Base-by-base conservation (phyloP, 106 monocot species). In the Agapanthus africanus region DNA sequence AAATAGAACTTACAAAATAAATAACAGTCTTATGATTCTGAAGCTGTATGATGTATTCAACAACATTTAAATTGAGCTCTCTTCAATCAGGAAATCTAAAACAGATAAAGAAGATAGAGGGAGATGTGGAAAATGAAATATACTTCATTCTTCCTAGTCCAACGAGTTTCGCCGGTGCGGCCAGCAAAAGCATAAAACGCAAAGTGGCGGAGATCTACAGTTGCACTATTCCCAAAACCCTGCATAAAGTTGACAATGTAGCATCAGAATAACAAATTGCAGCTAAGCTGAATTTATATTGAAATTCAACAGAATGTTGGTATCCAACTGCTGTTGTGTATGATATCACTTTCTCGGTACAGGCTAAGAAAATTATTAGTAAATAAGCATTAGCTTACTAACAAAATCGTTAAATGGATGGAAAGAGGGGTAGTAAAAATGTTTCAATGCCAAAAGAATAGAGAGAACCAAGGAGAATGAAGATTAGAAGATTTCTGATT, bases 151-250 rank as follows among this genome's bases (percentile, higher is more conserved):
- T 92, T 88, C 63, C 92, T 84, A 30, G 52, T 87, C 97, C 91
- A 97, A 6, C 4, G 52, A 50, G 79, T 54, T 50, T 54, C 18
- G 22, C 97, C 97, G 67, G 72, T 84, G 21, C 89, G 86, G 52
- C 97, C 97, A 89, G 92, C 89, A 85, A 97, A 97, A 60, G 97
- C 97, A 85, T 89, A 97, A 63, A 97, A 90, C 33, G 87, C 82
- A 85, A 97, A 97, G 76, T 97, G 97, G 46, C 89, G 97, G 42
- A 92, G 80, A 79, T 97, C 97, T 40, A 78, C 80, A 63, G 71
- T 71, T 70, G 60, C 72, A 70, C 67, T 73, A 37, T 71, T 76
- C 49, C 69, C 80, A 36, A 82, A 72, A 16, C 18, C 70, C 88
- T 97, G 84, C 50, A 78, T 18, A 40, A 31, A 37, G 32, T 32